Conservation (phyloP, 495 filamentous ascomycete species). For the Lepraria neglecta region DNA sequence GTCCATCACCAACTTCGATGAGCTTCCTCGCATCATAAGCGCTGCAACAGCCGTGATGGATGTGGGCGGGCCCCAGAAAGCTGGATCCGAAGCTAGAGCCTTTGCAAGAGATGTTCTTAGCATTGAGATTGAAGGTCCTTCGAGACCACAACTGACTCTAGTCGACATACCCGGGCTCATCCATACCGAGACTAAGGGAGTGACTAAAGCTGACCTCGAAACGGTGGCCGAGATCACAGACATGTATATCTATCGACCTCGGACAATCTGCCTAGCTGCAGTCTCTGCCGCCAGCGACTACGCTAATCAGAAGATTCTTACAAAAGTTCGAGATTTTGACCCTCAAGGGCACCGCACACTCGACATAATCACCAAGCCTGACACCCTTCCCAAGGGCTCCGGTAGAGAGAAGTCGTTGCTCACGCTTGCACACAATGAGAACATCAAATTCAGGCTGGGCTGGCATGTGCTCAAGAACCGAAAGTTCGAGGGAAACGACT, state of each 20-base stretch:
- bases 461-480: slow-evolving; percentile 66
- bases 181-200: slow-evolving; percentile 39
- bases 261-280: slow-evolving; percentile 60
- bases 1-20: slow-evolving; percentile 26
- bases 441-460: slow-evolving; percentile 56
- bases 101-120: slow-evolving; percentile 59
- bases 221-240: slow-evolving; percentile 49
- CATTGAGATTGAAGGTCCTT: slow-evolving; percentile 55
- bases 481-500: slow-evolving; percentile 32
- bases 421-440: slow-evolving; percentile 51
- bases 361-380: slow-evolving; percentile 47
- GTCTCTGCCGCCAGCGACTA: slow-evolving; percentile 48
- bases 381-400: slow-evolving; percentile 33
- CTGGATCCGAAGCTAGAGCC: slow-evolving; percentile 26
- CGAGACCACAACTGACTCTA: slow-evolving; percentile 54
- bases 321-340: slow-evolving; percentile 39
- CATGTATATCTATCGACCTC: slow-evolving; percentile 50
- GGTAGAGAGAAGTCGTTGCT: slow-evolving; percentile 45
- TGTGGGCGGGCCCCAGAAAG: slow-evolving; percentile 25
- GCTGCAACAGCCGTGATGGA: slow-evolving; percentile 48
- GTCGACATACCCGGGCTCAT: slow-evolving; percentile 63
- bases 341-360: slow-evolving; percentile 42
- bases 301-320: slow-evolving; percentile 46
- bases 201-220: slow-evolving; percentile 37
- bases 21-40: slow-evolving; percentile 41